Evolutionary conservation across 768 basidiomycete genomes (phyloP).

Genomic region (Auriscalpium microsporum): DNA sequence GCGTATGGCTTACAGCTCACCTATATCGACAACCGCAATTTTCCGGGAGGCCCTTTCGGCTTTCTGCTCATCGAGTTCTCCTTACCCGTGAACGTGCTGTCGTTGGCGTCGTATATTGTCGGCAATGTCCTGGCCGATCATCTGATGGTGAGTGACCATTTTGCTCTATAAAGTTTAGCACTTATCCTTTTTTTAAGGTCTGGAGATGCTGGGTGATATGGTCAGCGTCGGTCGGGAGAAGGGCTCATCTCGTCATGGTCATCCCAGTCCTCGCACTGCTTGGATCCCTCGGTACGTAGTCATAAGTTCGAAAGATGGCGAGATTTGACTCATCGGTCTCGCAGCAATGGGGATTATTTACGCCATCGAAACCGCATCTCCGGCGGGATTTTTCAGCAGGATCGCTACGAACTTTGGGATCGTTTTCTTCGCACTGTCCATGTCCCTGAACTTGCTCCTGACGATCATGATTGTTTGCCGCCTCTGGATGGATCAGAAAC

Average conservation of each 20-base stretch:
- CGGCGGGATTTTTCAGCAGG: constrained; percentile 30
- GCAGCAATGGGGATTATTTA: constrained; percentile 35
- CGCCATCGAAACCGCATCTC: constrained; percentile 35
- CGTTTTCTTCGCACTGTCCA: constrained; percentile 31
- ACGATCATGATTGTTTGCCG: constrained; percentile 32
- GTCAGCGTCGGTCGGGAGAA: constrained; percentile 25
- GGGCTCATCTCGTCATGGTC: constrained; percentile 25
- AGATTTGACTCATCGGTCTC: background rate
- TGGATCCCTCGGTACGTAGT: constrained; percentile 32
- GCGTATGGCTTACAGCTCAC: background rate
- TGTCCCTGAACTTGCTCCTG: constrained; percentile 34
- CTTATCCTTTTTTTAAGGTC: constrained; percentile 16
- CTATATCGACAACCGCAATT: background rate
- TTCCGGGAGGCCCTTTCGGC: background rate
- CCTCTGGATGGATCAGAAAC: constrained; percentile 26
- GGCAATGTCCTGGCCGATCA: background rate
- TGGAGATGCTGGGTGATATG: constrained; percentile 44
- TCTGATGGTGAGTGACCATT: background rate
- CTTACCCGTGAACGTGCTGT: background rate
- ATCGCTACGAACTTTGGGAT: constrained; percentile 30
- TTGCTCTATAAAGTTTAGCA: background rate
- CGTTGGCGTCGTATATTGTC: background rate
- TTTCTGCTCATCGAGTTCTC: background rate
- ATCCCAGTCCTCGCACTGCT: constrained; percentile 32
- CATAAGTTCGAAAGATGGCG: background rate